Base-by-base conservation (phyloP, 306 rosid species). In the Calophaca sinica region DNA sequence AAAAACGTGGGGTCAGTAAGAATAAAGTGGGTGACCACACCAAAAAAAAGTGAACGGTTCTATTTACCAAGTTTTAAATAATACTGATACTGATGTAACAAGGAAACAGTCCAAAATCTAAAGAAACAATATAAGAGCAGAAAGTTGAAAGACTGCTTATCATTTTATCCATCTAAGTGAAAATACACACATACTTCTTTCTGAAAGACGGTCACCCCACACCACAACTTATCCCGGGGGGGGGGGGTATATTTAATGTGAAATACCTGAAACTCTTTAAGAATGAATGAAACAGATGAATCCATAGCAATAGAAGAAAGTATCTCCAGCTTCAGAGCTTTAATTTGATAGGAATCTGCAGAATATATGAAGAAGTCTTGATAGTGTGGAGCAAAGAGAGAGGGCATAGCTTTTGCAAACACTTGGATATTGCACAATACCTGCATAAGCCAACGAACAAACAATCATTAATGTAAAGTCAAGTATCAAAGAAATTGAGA, bases 321-420 rank as follows among this genome's bases (percentile, higher is more conserved):
- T 63, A 96, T 89, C 78, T 90, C 98, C 75, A 96, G 87, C 89
- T 96, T 96, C 86, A 90, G 75, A 5, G 90, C 87, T 88, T 90
- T 96, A 71, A 86, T 88, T 81, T 90, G 98, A 86, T 89, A 87
- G 45, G 98, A 87, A 87, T 96, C 99, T 63, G 92, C 89, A 66
- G 89, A 86, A 78, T 86, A 87, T 81, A 90, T 71, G 74, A 85
- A 96, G 45, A 96, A 90, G 74, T 96, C 97, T 85, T 96, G 85
- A 77, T 77, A 92, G 83, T 87, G 70, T 14, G 92, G 89, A 73
- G 92, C 87, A 78, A 96, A 92, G 64, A 87, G 96, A 78, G 85
- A 92, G 66, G 98, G 92, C 87, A 89, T 85, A 62, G 99, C 96
- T 86, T 90, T 92, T 51, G 92, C 98, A 85, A 96, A 96, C 74